Percentiles rank a stretch among this genome's conserved stretches.
Conservation (phyloP, 345 rosid genomes). For the Capsella bursapastoris region DNA sequence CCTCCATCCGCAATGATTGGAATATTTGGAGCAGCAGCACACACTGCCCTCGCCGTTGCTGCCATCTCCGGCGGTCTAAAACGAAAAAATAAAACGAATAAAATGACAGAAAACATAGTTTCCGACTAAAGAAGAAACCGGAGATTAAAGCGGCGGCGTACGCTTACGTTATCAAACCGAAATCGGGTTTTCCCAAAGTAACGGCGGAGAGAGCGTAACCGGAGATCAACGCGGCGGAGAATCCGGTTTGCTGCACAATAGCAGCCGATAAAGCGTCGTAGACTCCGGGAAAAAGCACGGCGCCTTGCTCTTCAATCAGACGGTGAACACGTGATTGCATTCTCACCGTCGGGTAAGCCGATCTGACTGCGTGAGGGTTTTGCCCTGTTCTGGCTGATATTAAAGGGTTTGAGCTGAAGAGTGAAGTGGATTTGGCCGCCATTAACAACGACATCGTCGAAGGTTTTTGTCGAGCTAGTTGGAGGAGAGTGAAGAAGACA, state of each 20-base stretch:
- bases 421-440: slow-evolving; percentile 37
- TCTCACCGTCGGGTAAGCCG: slow-evolving; percentile 47
- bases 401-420: slow-evolving; percentile 12
- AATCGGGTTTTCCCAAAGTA: slow-evolving; percentile 57
- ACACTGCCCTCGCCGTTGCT: slow-evolving; percentile 51
- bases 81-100: slow-evolving; percentile 17
- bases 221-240: slow-evolving; percentile 56
- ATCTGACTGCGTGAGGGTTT: slow-evolving; percentile 27
- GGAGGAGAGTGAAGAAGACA: slow-evolving; percentile 17
- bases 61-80: slow-evolving; percentile 62
- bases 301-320: slow-evolving; percentile 57
- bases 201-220: slow-evolving; percentile 61
- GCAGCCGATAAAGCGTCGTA: slow-evolving; percentile 63
- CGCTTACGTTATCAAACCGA: slow-evolving; percentile 56
- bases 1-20: slow-evolving; percentile 56
- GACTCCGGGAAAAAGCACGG: slow-evolving; percentile 55
- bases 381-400: slow-evolving; percentile 12
- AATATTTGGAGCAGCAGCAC: slow-evolving; percentile 53
- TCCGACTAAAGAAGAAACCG: background rate
- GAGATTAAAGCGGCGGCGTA: background rate
- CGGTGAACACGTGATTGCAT: slow-evolving; percentile 57
- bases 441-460: slow-evolving; percentile 36
- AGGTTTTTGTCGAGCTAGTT: background rate
- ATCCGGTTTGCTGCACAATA: slow-evolving; percentile 54
- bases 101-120: background rate